These are phyloP conservation scores for Xylaria sp. DNA, from an alignment of 2,329 filamentous ascomycete genomes.

Conservation along the genomic window DNA sequence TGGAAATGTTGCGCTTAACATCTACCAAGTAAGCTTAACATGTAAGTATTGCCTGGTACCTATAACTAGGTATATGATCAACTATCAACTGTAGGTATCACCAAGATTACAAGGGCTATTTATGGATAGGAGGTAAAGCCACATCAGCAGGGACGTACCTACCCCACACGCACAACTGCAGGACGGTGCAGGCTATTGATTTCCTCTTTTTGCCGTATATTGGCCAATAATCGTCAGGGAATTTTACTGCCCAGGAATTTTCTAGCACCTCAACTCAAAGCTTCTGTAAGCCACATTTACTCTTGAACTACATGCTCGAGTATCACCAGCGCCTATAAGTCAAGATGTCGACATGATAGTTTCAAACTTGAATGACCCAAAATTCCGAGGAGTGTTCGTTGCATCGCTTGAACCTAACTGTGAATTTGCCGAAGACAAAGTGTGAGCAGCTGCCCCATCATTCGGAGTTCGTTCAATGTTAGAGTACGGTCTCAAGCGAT, in stretches of 20 bases:
- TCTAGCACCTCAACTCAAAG: constrained; percentile 5
- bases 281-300: neutral
- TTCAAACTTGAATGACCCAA: neutral
- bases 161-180: constrained; percentile 21
- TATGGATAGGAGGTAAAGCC: constrained; percentile 20
- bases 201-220: constrained; percentile 20
- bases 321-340: no score
- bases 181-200: neutral
- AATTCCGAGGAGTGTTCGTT: neutral
- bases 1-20: constrained; percentile 2
- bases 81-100: no score
- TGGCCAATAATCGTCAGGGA: constrained; percentile 15
- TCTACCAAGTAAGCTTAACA: neutral
- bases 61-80: no score
- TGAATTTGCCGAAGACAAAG: neutral
- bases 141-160: constrained; percentile 16
- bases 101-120: constrained; percentile 18
- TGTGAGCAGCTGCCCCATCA: neutral
- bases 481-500: constrained; percentile 17
- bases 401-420: neutral
- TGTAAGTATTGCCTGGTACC: neutral
- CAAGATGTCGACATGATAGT: neutral
- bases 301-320: neutral
- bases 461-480: neutral
- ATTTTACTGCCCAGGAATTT: neutral